Evolutionary conservation across 169 alveolate genomes (phyloP).

Genomic region (Cryptosporidium baileyi): DNA sequence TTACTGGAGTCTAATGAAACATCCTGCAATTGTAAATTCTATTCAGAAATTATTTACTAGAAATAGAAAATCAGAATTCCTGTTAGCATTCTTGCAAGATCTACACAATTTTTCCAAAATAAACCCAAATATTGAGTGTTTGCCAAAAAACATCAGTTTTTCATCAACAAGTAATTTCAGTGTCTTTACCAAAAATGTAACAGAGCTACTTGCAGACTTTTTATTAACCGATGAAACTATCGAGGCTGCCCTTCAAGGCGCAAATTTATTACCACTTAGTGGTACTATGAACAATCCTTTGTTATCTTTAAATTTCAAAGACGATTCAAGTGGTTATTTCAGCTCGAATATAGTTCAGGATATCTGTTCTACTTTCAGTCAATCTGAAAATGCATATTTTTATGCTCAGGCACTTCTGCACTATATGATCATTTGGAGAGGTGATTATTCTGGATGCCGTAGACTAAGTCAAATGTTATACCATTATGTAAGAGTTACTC

Average conservation of each 20-base stretch:
- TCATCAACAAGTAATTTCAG: constrained; percentile 87
- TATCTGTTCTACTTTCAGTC: constrained; percentile 80
- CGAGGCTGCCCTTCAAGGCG: constrained; percentile 75
- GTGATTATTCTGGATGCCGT: constrained; percentile 85
- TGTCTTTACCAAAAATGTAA: constrained; percentile 85
- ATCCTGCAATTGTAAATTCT: constrained; percentile 79
- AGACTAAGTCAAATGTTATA: constrained; percentile 84
- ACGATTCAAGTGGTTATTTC: neutral
- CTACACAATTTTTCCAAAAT: constrained; percentile 77
- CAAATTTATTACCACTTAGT: constrained; percentile 45
- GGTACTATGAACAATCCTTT: constrained; percentile 57
- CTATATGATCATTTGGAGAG: constrained; percentile 85
- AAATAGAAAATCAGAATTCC: constrained; percentile 81
- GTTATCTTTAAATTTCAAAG: neutral
- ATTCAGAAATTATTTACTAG: constrained; percentile 82
- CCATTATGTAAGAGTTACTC: constrained; percentile 70
- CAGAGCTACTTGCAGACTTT: constrained; percentile 85
- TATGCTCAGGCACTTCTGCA: constrained; percentile 88
- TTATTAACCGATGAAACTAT: constrained; percentile 80
- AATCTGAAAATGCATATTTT: constrained; percentile 88
- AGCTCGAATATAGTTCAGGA: constrained; percentile 74
- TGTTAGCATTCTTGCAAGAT: constrained; percentile 84
- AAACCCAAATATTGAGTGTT: constrained; percentile 74
- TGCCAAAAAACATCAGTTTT: constrained; percentile 73
- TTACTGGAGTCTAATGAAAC: constrained; percentile 83